phyloP scores from a whole-genome alignment of 129 eudicot species.

The Gnaphalium uliginosum region DNA sequence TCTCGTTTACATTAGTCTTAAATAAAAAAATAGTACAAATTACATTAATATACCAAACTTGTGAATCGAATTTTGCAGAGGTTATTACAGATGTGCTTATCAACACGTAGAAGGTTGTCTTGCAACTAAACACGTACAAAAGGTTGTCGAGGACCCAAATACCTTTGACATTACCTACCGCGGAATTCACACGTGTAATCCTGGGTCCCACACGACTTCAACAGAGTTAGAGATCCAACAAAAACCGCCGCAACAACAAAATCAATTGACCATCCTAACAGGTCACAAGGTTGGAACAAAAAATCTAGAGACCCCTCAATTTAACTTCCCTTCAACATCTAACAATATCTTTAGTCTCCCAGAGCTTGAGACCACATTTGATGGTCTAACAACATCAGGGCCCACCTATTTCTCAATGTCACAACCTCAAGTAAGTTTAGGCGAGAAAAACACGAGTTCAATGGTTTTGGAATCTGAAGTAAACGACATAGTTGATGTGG shows the following conservation, averaged over 20 bases:
- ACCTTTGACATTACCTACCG: slow-evolving; percentile 58
- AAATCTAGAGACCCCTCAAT: slow-evolving; percentile 15
- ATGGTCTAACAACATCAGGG: slow-evolving; percentile 32
- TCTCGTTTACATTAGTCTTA: too few relatives aligned
- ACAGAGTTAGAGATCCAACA: slow-evolving; percentile 11
- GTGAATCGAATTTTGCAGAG: slow-evolving; percentile 44
- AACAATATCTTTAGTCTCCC: slow-evolving; percentile 8
- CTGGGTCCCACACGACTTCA: background rate
- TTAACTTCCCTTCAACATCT: slow-evolving; percentile 39
- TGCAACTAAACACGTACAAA: slow-evolving; percentile 80
- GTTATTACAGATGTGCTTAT: slow-evolving; percentile 71
- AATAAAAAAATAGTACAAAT: too few relatives aligned
- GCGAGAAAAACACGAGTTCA: slow-evolving; percentile 11
- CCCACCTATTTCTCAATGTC: slow-evolving; percentile 28
- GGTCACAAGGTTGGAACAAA: slow-evolving; percentile 18
- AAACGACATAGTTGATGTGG: slow-evolving; percentile 27
- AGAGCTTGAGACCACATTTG: slow-evolving; percentile 14
- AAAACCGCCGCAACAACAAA: slow-evolving; percentile 26
- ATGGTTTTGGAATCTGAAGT: slow-evolving; percentile 33
- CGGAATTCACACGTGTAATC: slow-evolving; percentile 73
- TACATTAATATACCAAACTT: too few relatives aligned
- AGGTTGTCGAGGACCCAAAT: slow-evolving; percentile 51
- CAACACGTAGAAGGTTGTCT: slow-evolving; percentile 57
- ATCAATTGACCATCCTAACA: slow-evolving; percentile 12
- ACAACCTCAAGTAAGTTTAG: slow-evolving; percentile 17